Evolutionary conservation across 805 yeast genomes (phyloP), one percentile per base, ranked within the genome.

Genomic region (Metschnikowia noctiluminum): DNA sequence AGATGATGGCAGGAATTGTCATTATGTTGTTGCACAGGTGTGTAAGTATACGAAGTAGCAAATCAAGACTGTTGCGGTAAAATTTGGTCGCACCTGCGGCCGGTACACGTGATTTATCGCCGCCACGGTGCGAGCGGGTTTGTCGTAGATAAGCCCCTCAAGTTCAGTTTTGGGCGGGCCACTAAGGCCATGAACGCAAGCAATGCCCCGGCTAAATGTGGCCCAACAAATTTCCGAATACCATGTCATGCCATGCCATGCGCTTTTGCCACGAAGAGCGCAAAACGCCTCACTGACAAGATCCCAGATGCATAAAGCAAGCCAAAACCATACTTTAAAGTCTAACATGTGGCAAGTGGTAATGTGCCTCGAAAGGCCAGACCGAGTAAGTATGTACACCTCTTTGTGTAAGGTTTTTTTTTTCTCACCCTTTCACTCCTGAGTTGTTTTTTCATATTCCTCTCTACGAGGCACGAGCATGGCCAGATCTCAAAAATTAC

Each of bases 1-100:
- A 94, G 38, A 94, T 86, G 61, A 94, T 89, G 41, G 96, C 92
- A 43, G 68, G 69, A 28, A 68, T 64, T 40, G 66, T 26, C 60
- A 56, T 37, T 27, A 51, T 30, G 45, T 38, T 50, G 84, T 84
- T 84, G 76, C 79, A 21, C 32, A 13, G 36, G 15, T 34, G 14
- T 31, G 21, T 21, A 21, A 21, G 21, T 2, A 30, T 30, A 30
- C 13, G 32, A 30, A 30, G 12, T 30, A 30, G 32, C 13, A 12
- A 30, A 30, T 12, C 13, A 30, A 12, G 32, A 12, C 2, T 30
- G 32, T 12, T 30, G 32, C 10, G 13, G 32, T 21, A 30, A 12
- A 12, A 30, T 12, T 12, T 2, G 6, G 10, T 12, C 32, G 13
- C 13, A 12, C 10, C 6, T 30, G 32, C 32, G 32, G 10, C 12